A percentile compares a stretch with the other conserved stretches of the same genome.
These are phyloP conservation scores for Suillus subluteus DNA, from an alignment of 768 basidiomycete species.

Conservation along the genomic window DNA sequence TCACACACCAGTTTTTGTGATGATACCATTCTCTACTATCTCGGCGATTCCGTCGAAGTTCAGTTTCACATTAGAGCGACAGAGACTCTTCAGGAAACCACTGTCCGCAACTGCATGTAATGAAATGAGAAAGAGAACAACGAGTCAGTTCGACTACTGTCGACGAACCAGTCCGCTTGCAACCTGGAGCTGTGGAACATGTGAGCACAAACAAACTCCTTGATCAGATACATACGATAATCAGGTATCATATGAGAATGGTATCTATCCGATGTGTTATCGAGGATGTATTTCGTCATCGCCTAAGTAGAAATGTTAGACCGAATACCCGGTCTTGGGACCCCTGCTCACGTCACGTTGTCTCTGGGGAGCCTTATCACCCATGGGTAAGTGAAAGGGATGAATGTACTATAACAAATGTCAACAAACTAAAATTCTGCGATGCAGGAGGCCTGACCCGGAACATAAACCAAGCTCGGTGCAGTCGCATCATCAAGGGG, in stretches of 20 bases:
- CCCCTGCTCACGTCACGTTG: slow-evolving; percentile 16
- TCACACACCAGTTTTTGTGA: slow-evolving; percentile 28
- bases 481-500: slow-evolving; percentile 52
- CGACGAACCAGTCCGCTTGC: slow-evolving; percentile 48
- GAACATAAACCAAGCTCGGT: slow-evolving; percentile 54
- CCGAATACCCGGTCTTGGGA: not conserved
- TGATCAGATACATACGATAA: slow-evolving; percentile 44
- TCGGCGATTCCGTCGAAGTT: slow-evolving; percentile 27
- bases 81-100: slow-evolving; percentile 26
- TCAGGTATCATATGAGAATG: slow-evolving; percentile 52
- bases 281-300: slow-evolving; percentile 48
- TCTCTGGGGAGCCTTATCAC: slow-evolving; percentile 14
- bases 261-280: slow-evolving; percentile 52
- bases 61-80: slow-evolving; percentile 26
- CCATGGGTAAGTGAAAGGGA: slow-evolving; percentile 17
- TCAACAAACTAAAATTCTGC: too few species aligned
- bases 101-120: slow-evolving; percentile 27
- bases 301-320: slow-evolving; percentile 31
- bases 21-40: slow-evolving; percentile 23
- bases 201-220: not conserved
- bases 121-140: not conserved
- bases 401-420: slow-evolving; percentile 21
- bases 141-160: not conserved
- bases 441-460: slow-evolving; percentile 38
- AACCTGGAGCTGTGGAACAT: slow-evolving; percentile 51